Percentiles rank a stretch among this genome's conserved stretches.
Conservation (phyloP, 371 early-diverging fungal genomes). For the Rhizomucor miehei region DNA sequence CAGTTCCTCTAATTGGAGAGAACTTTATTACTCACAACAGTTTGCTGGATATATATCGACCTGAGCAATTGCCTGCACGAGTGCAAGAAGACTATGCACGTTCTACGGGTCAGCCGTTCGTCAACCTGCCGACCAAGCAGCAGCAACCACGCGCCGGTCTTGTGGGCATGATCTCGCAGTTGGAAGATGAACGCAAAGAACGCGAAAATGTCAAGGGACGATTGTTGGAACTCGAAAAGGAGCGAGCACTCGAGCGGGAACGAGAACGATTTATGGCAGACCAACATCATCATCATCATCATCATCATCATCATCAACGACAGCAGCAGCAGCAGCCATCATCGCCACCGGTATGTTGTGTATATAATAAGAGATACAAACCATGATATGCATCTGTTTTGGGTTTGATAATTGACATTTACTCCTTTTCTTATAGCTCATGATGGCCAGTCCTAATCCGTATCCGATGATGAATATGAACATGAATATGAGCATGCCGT, state of each 20-base stretch:
- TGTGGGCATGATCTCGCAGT: slow-evolving; percentile 46
- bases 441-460: slow-evolving; percentile 13
- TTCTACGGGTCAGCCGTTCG: slow-evolving; percentile 40
- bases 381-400: neutral
- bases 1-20: slow-evolving; percentile 20
- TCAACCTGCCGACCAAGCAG: slow-evolving; percentile 36
- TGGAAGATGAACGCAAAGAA: slow-evolving; percentile 38
- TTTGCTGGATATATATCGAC: slow-evolving; percentile 26
- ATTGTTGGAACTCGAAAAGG: slow-evolving; percentile 23
- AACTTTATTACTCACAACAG: slow-evolving; percentile 25
- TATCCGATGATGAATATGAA: slow-evolving; percentile 15
- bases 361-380: too few species aligned
- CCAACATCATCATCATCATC: slow-evolving; percentile 20
- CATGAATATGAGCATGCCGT: slow-evolving; percentile 12
- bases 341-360: neutral
- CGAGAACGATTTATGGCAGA: slow-evolving; percentile 31
- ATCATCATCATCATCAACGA: slow-evolving; percentile 6
- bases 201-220: slow-evolving; percentile 26
- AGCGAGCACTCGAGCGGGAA: slow-evolving; percentile 36
- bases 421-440: slow-evolving; percentile 5
- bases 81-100: slow-evolving; percentile 43
- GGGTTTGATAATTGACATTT: neutral
- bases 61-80: slow-evolving; percentile 33
- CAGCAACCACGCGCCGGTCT: slow-evolving; percentile 40
- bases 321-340: slow-evolving; percentile 10